These are phyloP conservation scores for Gleditsia sinensis DNA, from an alignment of 306 rosid genomes.

Conservation along the genomic window DNA sequence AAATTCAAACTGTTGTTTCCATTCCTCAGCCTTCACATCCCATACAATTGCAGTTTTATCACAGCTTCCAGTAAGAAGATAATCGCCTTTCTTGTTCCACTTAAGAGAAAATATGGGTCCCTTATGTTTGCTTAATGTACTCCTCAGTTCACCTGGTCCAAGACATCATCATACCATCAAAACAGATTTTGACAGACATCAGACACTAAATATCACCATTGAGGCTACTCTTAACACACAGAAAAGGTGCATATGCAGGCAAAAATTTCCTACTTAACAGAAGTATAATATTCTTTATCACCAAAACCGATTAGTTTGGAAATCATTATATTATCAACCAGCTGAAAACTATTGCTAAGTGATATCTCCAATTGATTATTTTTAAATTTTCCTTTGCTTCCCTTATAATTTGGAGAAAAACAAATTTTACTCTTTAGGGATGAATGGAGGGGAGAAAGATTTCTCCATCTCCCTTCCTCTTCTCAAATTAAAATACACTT, in stretches of 20 bases:
- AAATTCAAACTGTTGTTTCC: constrained; percentile 92
- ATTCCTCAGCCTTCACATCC: constrained; percentile 88
- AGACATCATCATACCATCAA: constrained; percentile 30
- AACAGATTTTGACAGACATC: not conserved
- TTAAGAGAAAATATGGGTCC: constrained; percentile 93
- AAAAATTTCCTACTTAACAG: not conserved
- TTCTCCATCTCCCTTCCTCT: not conserved
- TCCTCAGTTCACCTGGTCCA: constrained; percentile 76
- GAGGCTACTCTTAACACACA: not conserved
- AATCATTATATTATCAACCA: not conserved
- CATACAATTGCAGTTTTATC: constrained; percentile 96
- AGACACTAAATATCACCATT: not conserved
- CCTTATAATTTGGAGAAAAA: not conserved
- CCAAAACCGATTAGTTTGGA: not conserved
- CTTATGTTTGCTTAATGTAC: constrained; percentile 81
- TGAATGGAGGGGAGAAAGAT: not conserved
- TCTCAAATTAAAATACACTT: not conserved
- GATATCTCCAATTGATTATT: not conserved
- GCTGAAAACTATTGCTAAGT: not conserved
- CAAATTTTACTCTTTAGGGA: no score
- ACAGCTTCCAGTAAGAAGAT: constrained; percentile 94
- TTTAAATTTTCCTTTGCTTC: not conserved
- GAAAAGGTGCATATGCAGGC: constrained; percentile 14
- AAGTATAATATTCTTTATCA: constrained; percentile 3
- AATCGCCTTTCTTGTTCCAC: constrained; percentile 97